These are phyloP conservation scores for Colletotrichum tanaceti DNA, from an alignment of 2,329 filamentous ascomycete species.

Conservation along the genomic window DNA sequence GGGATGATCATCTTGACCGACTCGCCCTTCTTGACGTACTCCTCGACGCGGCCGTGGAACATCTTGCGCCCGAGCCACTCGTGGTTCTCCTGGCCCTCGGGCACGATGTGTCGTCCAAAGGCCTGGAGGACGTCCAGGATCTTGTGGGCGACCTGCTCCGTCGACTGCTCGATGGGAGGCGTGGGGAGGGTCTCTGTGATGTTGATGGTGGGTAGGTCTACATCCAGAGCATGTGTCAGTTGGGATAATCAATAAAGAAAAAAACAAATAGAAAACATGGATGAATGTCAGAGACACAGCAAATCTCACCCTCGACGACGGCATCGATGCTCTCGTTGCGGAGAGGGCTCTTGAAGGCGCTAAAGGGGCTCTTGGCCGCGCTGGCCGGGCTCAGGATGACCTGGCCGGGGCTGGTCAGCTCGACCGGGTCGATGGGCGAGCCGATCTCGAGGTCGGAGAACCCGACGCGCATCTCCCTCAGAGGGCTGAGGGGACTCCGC, in stretches of 20 bases:
- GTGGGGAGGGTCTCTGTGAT: constrained; percentile 27
- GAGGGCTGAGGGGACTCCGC: constrained; percentile 30
- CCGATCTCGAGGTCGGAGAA: constrained; percentile 34
- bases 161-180: constrained; percentile 26
- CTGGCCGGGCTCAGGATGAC: constrained; percentile 8
- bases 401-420: constrained; percentile 10
- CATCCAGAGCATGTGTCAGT: no score
- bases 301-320: neutral
- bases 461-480: constrained; percentile 25
- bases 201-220: constrained; percentile 20
- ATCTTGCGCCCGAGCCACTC: constrained; percentile 40
- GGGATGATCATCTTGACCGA: constrained; percentile 40
- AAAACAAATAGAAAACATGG: no score
- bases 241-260: no score
- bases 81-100: constrained; percentile 33
- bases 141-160: constrained; percentile 37
- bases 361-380: constrained; percentile 18
- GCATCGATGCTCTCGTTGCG: neutral
- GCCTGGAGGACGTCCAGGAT: constrained; percentile 34
- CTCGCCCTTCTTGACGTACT: constrained; percentile 36
- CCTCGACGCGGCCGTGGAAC: constrained; percentile 36
- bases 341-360: constrained; percentile 26
- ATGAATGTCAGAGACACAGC: neutral
- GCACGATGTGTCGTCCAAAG: constrained; percentile 34
- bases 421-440: constrained; percentile 34